Percentiles rank a stretch among this genome's conserved stretches.
Evolutionary conservation across 805 yeast genomes (phyloP).

Genomic region (Schwanniomyces yamadae): DNA sequence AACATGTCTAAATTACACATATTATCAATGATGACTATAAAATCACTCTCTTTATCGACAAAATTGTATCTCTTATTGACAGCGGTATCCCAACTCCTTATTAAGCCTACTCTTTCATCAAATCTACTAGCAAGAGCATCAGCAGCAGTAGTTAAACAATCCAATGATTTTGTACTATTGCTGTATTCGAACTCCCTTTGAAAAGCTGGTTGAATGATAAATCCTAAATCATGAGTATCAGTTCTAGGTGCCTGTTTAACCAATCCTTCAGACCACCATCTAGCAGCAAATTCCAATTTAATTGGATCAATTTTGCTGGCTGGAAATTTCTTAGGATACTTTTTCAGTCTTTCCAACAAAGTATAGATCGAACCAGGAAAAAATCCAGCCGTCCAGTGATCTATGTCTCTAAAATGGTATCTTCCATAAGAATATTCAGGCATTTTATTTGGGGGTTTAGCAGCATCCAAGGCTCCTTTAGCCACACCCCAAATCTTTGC

Average conservation of each 20-base stretch:
- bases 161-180: conserved; percentile 13
- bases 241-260: conserved; percentile 12
- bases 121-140: conserved; percentile 23
- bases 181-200: conserved; percentile 19
- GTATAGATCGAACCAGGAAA: conserved; percentile 13
- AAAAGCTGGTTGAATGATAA: conserved; percentile 23
- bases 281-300: conserved; percentile 13
- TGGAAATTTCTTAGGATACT: conserved; percentile 11
- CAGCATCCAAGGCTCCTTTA: conserved; percentile 2
- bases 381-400: conserved; percentile 15
- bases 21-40: conserved; percentile 25
- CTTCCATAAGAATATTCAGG: conserved; percentile 12
- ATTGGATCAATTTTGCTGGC: conserved; percentile 5
- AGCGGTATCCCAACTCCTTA: conserved; percentile 26
- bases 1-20: conserved; percentile 23
- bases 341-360: conserved; percentile 9
- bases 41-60: conserved; percentile 16
- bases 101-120: conserved; percentile 17
- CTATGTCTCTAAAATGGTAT: conserved; percentile 9
- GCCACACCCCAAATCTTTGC: conserved; percentile 16
- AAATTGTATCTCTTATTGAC: conserved; percentile 14
- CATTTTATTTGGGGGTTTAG: conserved; percentile 8
- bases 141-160: conserved; percentile 22
- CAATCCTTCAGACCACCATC: conserved; percentile 15
- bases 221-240: conserved; percentile 29